A percentile compares a stretch with the other conserved stretches of the same genome.
Conservation (phyloP, 2,329 filamentous ascomycete species). For the Clarireedia hainanense region DNA sequence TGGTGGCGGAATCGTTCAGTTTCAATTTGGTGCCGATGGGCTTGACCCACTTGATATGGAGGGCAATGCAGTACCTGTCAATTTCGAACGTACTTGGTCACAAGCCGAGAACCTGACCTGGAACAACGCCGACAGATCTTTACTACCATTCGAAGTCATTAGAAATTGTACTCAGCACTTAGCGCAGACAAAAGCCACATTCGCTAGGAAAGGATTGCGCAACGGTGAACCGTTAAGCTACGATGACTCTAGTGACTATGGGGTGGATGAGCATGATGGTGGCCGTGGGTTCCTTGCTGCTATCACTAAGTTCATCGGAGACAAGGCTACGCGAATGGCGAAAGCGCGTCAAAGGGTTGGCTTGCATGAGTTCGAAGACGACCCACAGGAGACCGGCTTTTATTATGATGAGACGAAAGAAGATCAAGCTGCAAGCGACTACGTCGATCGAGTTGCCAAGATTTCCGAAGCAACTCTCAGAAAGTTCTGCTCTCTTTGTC, state of each 20-base stretch:
- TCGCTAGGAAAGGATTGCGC: conserved; percentile 53
- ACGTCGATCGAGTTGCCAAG: conserved; percentile 56
- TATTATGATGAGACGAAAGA: conserved; percentile 26
- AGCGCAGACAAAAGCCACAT: conserved; percentile 56
- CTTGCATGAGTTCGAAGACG: conserved; percentile 37
- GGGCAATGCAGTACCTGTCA: conserved; percentile 81
- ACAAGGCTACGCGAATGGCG: conserved; percentile 52
- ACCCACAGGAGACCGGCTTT: conserved; percentile 24
- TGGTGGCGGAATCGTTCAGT: conserved; percentile 82
- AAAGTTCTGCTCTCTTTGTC: conserved; percentile 71
- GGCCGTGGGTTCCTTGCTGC: conserved; percentile 74
- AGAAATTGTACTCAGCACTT: conserved; percentile 61
- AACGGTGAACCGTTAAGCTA: conserved; percentile 58
- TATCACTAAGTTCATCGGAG: conserved; percentile 65
- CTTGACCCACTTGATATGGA: conserved; percentile 98
- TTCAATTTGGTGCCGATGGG: conserved; percentile 94
- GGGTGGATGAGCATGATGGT: conserved; percentile 73
- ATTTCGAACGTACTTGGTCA: conserved; percentile 85
- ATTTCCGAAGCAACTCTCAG: conserved; percentile 67
- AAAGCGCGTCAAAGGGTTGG: conserved; percentile 44
- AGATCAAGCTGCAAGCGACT: conserved; percentile 12
- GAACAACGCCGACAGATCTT: conserved; percentile 64
- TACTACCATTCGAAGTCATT: conserved; percentile 69
- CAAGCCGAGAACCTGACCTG: conserved; percentile 72
- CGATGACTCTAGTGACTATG: conserved; percentile 59